Conservation (phyloP, 441 rosid species). For the Cnidoscolus chayamansa region DNA sequence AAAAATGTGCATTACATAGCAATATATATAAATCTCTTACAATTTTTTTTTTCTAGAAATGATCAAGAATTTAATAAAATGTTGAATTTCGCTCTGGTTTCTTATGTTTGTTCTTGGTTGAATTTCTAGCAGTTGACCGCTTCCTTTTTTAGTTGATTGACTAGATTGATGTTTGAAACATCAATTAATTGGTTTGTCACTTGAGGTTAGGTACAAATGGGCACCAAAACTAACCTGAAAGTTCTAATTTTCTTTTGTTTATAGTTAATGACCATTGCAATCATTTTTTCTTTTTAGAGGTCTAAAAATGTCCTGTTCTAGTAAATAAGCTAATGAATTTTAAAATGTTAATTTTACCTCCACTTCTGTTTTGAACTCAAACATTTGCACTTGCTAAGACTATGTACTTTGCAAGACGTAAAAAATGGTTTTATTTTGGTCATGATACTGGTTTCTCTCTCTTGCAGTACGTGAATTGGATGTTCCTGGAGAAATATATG, state of each 20-base stretch:
- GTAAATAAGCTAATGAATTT: neutral
- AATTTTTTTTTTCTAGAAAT: neutral
- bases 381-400: neutral
- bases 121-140: neutral
- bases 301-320: neutral
- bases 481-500: slow-evolving; percentile 94
- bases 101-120: neutral
- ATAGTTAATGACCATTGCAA: neutral
- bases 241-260: neutral
- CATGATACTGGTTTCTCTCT: slow-evolving; percentile 17
- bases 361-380: neutral
- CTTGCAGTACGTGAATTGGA: slow-evolving; percentile 89
- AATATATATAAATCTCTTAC: neutral
- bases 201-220: neutral
- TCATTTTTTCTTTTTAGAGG: slow-evolving; percentile 6
- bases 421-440: neutral
- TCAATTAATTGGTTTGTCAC: neutral
- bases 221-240: neutral
- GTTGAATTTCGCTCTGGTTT: neutral
- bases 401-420: neutral
- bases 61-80: neutral
- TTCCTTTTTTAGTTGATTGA: neutral
- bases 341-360: neutral
- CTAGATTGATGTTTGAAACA: neutral
- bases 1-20: neutral